These are phyloP conservation scores for Saccharomycopsis selenospora DNA, from an alignment of 805 yeast genomes.

Conservation along the genomic window DNA sequence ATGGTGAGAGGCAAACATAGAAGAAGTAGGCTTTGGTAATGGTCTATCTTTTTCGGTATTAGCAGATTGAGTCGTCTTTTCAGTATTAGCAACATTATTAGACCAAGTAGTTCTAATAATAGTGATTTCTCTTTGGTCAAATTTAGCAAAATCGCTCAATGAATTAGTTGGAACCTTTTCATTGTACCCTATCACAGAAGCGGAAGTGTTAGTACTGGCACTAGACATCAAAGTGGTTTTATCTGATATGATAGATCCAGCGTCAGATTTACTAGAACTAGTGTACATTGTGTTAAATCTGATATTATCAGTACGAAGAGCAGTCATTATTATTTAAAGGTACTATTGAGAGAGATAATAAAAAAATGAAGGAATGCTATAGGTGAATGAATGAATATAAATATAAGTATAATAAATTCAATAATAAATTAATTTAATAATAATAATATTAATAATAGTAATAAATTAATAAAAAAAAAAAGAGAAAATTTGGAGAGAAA, in stretches of 20 bases:
- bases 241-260: constrained; percentile 7
- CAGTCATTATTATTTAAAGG: too few species aligned
- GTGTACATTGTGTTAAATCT: constrained; percentile 2
- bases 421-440: too few species aligned
- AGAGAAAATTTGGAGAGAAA: too few species aligned
- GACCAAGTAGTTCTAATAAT: constrained; percentile 17
- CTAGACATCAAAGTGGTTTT: constrained; percentile 7
- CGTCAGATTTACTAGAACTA: constrained; percentile 2
- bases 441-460: too few species aligned
- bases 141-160: constrained; percentile 3
- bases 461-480: too few species aligned
- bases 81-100: constrained; percentile 12
- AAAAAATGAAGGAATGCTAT: too few species aligned
- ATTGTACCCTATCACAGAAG: background rate
- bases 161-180: background rate
- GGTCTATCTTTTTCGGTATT: background rate
- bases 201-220: constrained; percentile 4
- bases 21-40: constrained; percentile 10
- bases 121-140: constrained; percentile 12
- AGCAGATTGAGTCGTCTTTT: constrained; percentile 2
- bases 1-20: constrained; percentile 35
- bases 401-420: too few species aligned
- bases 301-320: constrained; percentile 1
- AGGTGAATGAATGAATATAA: too few species aligned
- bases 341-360: too few species aligned